Evolutionary conservation across 1,284 basidiomycete genomes (phyloP).

Genomic region (Ustilago nuda): DNA sequence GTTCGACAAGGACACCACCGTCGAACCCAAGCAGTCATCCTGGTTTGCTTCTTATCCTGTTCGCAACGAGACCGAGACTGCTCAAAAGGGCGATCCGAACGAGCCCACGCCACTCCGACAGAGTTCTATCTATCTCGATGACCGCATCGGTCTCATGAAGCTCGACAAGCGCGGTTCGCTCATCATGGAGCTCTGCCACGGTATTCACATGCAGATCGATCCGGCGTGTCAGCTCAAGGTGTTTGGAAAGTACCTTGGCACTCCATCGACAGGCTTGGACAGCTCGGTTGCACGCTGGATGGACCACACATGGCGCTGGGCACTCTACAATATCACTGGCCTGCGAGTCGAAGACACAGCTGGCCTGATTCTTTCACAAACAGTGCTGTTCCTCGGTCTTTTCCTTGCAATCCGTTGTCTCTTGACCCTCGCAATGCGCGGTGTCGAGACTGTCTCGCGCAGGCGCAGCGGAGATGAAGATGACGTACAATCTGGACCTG

Average conservation of each 20-base stretch:
- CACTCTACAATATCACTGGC: constrained; percentile 44
- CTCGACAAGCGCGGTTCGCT: constrained; percentile 79
- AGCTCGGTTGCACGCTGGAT: constrained; percentile 25
- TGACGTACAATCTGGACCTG: constrained; percentile 15
- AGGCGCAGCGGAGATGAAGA: constrained; percentile 12
- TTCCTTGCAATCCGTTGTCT: constrained; percentile 24
- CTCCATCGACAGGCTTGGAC: constrained; percentile 28
- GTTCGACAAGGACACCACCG: constrained; percentile 64
- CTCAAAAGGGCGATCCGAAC: constrained; percentile 9
- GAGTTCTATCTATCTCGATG: constrained; percentile 83
- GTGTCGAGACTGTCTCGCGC: constrained; percentile 8
- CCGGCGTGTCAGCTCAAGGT: constrained; percentile 61
- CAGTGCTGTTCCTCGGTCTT: constrained; percentile 20
- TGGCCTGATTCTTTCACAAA: constrained; percentile 34
- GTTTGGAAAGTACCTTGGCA: constrained; percentile 63
- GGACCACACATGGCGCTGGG: constrained; percentile 43
- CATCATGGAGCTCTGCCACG: constrained; percentile 60
- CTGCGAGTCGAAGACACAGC: constrained; percentile 42
- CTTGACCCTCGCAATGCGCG: constrained; percentile 16
- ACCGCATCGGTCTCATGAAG: constrained; percentile 85
- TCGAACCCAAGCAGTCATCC: constrained; percentile 62
- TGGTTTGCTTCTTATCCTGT: constrained; percentile 65
- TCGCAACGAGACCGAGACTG: constrained; percentile 36
- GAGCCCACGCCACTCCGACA: constrained; percentile 76
- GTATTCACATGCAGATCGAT: constrained; percentile 65